phyloP scores from a whole-genome alignment of 306 rosid genomes.

The Astragalus glycyphyllos region DNA sequence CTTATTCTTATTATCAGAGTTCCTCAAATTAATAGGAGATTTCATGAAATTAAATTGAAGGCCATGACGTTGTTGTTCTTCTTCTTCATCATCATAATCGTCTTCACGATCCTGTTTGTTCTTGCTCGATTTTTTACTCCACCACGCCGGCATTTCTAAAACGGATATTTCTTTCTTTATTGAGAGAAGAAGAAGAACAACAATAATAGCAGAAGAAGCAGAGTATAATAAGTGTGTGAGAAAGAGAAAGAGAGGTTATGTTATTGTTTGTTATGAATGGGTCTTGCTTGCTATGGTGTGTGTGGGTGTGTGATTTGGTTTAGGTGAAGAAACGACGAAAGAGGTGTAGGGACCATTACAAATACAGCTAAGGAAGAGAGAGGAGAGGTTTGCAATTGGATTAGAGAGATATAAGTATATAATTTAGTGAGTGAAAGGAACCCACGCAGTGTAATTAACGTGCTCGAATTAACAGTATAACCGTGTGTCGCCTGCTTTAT shows the following conservation, averaged over 20 bases:
- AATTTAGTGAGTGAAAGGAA: neutral
- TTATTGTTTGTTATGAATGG: neutral
- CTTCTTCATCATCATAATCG: constrained; percentile 42
- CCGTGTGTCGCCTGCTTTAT: constrained; percentile 1
- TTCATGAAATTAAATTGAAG: constrained; percentile 47
- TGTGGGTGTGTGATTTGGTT: constrained; percentile 11
- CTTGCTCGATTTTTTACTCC: constrained; percentile 74
- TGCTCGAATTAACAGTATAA: neutral
- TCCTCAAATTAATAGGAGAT: constrained; percentile 51
- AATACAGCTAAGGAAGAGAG: constrained; percentile 40
- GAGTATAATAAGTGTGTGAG: constrained; percentile 13
- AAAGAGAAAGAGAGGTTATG: neutral
- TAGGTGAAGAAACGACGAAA: constrained; percentile 47
- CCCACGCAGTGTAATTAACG: neutral
- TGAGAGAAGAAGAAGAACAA: neutral
- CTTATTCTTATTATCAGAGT: constrained; percentile 40
- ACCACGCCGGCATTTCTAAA: constrained; percentile 89
- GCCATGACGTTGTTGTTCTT: constrained; percentile 45
- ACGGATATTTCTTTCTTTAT: neutral
- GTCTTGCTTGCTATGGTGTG: neutral
- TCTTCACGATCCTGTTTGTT: constrained; percentile 59
- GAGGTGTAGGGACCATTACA: constrained; percentile 30
- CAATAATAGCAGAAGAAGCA: neutral
- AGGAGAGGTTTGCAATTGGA: constrained; percentile 28
- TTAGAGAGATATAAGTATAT: neutral